A percentile compares a stretch with the other conserved stretches of the same genome.
phyloP scores from a whole-genome alignment of 441 rosid species.

The Raphanus hybrid region DNA sequence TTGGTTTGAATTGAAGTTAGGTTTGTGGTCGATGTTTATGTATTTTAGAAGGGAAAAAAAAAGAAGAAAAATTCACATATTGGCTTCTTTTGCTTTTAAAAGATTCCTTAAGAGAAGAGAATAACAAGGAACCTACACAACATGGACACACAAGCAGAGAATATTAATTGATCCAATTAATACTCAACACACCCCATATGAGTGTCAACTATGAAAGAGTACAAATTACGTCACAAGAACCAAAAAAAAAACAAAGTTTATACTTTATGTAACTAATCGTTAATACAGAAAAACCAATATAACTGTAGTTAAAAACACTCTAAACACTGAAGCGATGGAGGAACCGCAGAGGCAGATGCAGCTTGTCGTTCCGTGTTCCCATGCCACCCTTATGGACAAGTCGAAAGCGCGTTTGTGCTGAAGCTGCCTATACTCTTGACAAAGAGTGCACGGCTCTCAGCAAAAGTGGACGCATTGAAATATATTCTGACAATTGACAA shows the following conservation, averaged over 20 bases:
- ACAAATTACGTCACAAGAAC: background rate
- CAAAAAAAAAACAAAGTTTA: background rate
- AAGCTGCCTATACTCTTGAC: slow-evolving; percentile 71
- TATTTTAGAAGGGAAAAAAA: background rate
- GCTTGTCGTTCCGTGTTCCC: slow-evolving; percentile 62
- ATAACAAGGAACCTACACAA: background rate
- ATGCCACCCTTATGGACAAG: slow-evolving; percentile 71
- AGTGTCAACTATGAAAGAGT: background rate
- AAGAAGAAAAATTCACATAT: background rate
- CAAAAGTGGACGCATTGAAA: slow-evolving; percentile 48
- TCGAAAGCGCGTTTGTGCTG: slow-evolving; percentile 46
- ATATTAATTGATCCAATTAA: background rate
- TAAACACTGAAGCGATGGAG: slow-evolving; percentile 43
- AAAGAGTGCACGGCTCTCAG: slow-evolving; percentile 58
- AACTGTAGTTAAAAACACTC: too few species aligned
- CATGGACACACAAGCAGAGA: background rate
- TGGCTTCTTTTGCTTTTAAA: background rate
- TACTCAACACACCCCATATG: background rate
- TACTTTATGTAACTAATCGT: background rate
- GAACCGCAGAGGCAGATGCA: slow-evolving; percentile 44
- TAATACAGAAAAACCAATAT: background rate
- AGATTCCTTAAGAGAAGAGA: background rate
- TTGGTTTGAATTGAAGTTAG: background rate
- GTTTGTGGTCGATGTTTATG: background rate
- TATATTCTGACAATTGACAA: background rate